Percentiles rank a stretch among this genome's conserved stretches.
phyloP scores from a whole-genome alignment of 768 basidiomycete genomes.

The Auricularia auricula-judae region DNA sequence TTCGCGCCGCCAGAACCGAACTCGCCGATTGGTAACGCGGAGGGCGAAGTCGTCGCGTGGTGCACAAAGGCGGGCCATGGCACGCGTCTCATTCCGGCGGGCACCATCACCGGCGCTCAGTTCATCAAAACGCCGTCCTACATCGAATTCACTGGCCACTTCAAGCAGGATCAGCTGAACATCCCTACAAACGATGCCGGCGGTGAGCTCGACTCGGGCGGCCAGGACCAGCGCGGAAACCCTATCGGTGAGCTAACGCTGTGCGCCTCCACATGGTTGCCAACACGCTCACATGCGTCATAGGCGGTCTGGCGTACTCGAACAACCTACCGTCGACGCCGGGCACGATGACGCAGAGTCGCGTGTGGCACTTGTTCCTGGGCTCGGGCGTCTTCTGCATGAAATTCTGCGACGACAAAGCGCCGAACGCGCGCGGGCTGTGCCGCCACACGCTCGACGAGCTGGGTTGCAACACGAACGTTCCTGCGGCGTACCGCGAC shows the following conservation, averaged over 20 bases:
- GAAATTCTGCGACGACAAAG: conserved; percentile 21
- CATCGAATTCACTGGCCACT: conserved; percentile 54
- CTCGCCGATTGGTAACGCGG: neutral
- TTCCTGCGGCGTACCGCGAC: conserved; percentile 13
- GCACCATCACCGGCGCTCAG: conserved; percentile 55
- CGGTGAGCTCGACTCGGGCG: conserved; percentile 32
- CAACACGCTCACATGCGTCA: too few relatives aligned
- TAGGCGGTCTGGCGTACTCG: conserved; percentile 21
- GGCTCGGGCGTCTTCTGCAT: conserved; percentile 19
- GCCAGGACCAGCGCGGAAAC: conserved; percentile 21
- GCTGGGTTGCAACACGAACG: conserved; percentile 15
- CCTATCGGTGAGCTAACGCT: conserved; percentile 14
- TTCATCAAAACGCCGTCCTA: conserved; percentile 67
- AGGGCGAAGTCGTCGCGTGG: conserved; percentile 3
- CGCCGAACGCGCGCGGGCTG: conserved; percentile 6
- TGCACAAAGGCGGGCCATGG: conserved; percentile 41
- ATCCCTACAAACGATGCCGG: conserved; percentile 23
- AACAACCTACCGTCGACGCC: conserved; percentile 17
- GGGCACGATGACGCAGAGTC: conserved; percentile 45
- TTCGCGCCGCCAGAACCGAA: neutral
- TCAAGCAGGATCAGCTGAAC: conserved; percentile 31
- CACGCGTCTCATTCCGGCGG: conserved; percentile 59
- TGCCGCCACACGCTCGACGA: conserved; percentile 13
- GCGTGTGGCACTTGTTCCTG: conserved; percentile 21
- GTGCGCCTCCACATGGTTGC: too few relatives aligned